Conservation (phyloP, 768 basidiomycete genomes). For the Clavaria fumosa region DNA sequence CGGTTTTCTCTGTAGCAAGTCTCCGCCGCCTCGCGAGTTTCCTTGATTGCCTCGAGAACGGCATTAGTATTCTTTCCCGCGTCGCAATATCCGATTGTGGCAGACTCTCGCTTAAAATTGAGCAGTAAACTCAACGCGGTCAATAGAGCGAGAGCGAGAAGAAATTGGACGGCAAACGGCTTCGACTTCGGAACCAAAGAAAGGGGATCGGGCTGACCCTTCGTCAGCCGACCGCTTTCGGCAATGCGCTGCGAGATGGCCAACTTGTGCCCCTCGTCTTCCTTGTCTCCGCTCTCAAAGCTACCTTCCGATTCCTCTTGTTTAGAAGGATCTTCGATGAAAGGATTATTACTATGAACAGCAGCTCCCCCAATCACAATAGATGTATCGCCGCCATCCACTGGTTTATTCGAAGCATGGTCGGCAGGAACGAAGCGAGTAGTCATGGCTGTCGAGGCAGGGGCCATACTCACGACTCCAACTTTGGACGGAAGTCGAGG, state of each 20-base stretch:
- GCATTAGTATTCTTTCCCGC: constrained; percentile 43
- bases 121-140: constrained; percentile 20
- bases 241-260: constrained; percentile 25
- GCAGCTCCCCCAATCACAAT: no score
- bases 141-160: constrained; percentile 24
- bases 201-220: constrained; percentile 4
- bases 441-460: constrained; percentile 5
- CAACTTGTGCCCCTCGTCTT: constrained; percentile 12
- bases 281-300: constrained; percentile 5
- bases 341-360: no score
- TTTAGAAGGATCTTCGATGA: no score
- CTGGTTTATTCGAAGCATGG: constrained; percentile 7
- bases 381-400: no score
- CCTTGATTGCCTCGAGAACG: constrained; percentile 33
- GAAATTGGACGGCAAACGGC: constrained; percentile 26
- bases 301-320: no score
- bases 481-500: constrained; percentile 30
- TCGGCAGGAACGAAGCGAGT: not conserved
- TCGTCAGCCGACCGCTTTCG: constrained; percentile 16
- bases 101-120: constrained; percentile 52
- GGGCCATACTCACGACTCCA: constrained; percentile 17
- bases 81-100: constrained; percentile 66
- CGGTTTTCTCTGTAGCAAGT: constrained; percentile 42
- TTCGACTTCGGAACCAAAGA: constrained; percentile 10
- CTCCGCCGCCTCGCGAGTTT: constrained; percentile 30